Evolutionary conservation across 371 early-diverging fungal genomes (phyloP).

Genomic region (Mortierella sp.): DNA sequence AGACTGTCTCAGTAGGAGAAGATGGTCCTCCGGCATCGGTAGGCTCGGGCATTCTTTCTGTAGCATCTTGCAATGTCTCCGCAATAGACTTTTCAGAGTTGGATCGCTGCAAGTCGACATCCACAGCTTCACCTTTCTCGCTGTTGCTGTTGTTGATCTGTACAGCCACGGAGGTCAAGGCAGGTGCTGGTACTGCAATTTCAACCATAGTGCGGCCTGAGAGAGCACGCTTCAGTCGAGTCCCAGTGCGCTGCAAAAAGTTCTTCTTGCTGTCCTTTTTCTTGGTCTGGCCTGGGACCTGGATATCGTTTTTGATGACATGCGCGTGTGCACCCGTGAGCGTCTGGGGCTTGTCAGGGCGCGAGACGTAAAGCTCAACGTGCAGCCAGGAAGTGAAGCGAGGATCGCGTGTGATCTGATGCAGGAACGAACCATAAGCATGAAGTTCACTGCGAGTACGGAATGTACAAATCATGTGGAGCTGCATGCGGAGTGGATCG

Average conservation of each 20-base stretch:
- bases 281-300: conserved; percentile 28
- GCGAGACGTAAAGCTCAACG: conserved; percentile 45
- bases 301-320: conserved; percentile 46
- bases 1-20: neutral
- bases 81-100: conserved; percentile 14
- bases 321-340: conserved; percentile 48
- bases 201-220: conserved; percentile 33
- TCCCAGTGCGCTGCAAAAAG: conserved; percentile 33
- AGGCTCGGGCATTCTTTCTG: neutral
- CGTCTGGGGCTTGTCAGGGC: conserved; percentile 44
- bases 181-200: neutral
- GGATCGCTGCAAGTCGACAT: conserved; percentile 7
- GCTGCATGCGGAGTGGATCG: conserved; percentile 28
- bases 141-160: conserved; percentile 1
- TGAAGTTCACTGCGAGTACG: conserved; percentile 43
- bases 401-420: conserved; percentile 45
- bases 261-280: conserved; percentile 20
- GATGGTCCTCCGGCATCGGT: neutral
- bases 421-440: conserved; percentile 44
- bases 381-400: conserved; percentile 47
- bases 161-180: conserved; percentile 8
- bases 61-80: conserved; percentile 6
- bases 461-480: conserved; percentile 47
- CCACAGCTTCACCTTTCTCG: neutral
- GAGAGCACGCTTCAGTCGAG: conserved; percentile 36